Percentiles rank a stretch among this genome's conserved stretches.
Conservation (phyloP, 257 asterid genomes). For the Schizonepeta tenuifolia region DNA sequence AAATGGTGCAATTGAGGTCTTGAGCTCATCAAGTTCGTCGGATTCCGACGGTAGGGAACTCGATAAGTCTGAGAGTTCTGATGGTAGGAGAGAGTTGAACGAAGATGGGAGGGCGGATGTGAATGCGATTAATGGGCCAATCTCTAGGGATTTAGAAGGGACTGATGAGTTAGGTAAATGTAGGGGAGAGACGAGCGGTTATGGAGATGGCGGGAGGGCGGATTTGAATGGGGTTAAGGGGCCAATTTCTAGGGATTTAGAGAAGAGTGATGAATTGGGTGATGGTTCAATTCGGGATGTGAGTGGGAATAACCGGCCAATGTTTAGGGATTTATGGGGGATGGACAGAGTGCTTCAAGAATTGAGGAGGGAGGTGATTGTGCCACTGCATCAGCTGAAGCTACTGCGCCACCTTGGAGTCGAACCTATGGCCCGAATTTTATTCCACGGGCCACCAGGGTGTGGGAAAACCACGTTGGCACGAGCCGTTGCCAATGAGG, state of each 20-base stretch:
- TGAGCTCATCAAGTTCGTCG: no score
- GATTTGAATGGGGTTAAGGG: no score
- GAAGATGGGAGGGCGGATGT: background rate
- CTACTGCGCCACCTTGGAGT: slow-evolving; percentile 59
- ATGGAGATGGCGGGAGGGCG: no score
- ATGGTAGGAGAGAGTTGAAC: background rate
- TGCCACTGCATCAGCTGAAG: slow-evolving; percentile 67
- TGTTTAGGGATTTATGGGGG: slow-evolving; percentile 90
- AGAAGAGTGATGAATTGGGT: background rate
- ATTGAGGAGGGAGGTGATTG: slow-evolving; percentile 68
- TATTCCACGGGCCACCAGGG: slow-evolving; percentile 95
- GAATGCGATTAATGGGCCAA: slow-evolving; percentile 42
- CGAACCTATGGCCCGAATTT: slow-evolving; percentile 71
- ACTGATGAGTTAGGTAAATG: no score
- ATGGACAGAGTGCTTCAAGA: slow-evolving; percentile 59
- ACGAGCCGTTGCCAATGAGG: slow-evolving; percentile 91
- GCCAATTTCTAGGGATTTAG: background rate
- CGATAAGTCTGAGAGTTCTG: no score
- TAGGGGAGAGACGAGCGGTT: no score
- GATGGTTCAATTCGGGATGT: slow-evolving; percentile 13
- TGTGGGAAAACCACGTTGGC: slow-evolving; percentile 95
- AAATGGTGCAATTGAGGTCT: no score
- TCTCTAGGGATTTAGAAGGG: slow-evolving; percentile 84
- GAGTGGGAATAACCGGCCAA: slow-evolving; percentile 41
- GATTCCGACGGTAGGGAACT: no score